These are phyloP conservation scores for Detonula confervacea DNA, from an alignment of 352 stramenopile genomes.

Conservation along the genomic window DNA sequence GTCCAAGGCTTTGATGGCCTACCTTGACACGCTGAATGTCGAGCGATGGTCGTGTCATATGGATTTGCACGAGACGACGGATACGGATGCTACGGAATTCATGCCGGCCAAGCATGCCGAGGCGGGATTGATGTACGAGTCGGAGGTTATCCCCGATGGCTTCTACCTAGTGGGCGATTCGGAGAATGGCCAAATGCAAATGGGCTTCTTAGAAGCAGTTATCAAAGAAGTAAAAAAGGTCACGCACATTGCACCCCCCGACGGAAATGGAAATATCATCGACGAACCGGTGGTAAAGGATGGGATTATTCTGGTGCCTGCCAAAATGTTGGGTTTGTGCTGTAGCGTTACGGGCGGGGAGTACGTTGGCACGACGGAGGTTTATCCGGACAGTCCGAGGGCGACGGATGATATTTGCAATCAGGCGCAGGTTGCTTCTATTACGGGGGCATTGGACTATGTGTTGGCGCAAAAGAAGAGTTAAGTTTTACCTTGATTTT, in stretches of 20 bases:
- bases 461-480: conserved; percentile 29
- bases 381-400: conserved; percentile 67
- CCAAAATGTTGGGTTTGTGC: conserved; percentile 45
- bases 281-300: conserved; percentile 47
- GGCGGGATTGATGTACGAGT: conserved; percentile 38
- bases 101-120: conserved; percentile 60
- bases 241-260: conserved; percentile 68
- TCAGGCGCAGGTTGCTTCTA: conserved; percentile 60
- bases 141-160: conserved; percentile 68
- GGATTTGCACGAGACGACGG: conserved; percentile 80
- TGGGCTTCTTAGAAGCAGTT: conserved; percentile 59
- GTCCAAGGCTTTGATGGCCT: conserved; percentile 53
- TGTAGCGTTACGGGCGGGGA: conserved; percentile 13
- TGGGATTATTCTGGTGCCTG: conserved; percentile 60
- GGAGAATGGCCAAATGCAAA: conserved; percentile 35
- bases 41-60: conserved; percentile 54
- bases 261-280: conserved; percentile 58
- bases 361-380: conserved; percentile 66
- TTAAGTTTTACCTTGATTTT: too few species aligned
- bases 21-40: conserved; percentile 37
- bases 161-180: conserved; percentile 74
- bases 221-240: conserved; percentile 58
- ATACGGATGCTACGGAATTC: conserved; percentile 77
- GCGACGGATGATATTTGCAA: conserved; percentile 65
- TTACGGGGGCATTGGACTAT: conserved; percentile 60